Evolutionary conservation across 139 green algal genomes (phyloP), one percentile per base, ranked within the genome.

Genomic region (Eudorina sp.): DNA sequence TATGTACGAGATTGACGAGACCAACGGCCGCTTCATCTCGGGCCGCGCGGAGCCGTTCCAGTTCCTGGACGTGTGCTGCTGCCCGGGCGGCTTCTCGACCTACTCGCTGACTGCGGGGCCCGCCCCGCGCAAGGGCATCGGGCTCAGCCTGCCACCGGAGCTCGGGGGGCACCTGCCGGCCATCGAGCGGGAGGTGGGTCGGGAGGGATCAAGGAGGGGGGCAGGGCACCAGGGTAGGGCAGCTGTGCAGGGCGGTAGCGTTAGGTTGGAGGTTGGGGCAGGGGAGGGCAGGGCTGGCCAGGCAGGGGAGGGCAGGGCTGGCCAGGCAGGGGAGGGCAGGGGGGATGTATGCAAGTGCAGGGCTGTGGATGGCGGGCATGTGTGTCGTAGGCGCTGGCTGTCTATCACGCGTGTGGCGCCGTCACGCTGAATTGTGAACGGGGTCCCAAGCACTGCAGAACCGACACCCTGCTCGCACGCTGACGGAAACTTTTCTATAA

Each of bases 31-130:
- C 62, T 88, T 91, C 58, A 70, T 75, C 62, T 29, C 31, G 38
- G 11, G 4, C 29, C 81, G 64, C n/a, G 9, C 31, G 6, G 46
- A 40, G 27, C 68, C 51, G 6, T 86, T 92, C 23, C 89, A 92
- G 76, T 92, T 92, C 83, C 83, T 92, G 83, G 89, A 92, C 84
- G 89, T 92, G 75, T 92, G 89, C 64, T 92, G 89, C 75, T 92
- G 81, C 69, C 89, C 89, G 5, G 89, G 89, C 55, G 89, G 89
- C 51, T 92, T 92, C 84, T 81, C 48, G 19, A 83, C 84, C 74
- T 92, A 85, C 55, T 58, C 55, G 8, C 34, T 83, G 43, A 77
- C 55, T 19, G 80, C 84, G 8, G 60, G 58, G n/a, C 11, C n/a
- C 0, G 58, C 58, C 13, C 85, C 58, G 29, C 60, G 75, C 76